Evolutionary conservation across 768 basidiomycete species (phyloP).

Genomic region (Inosperma sp.): DNA sequence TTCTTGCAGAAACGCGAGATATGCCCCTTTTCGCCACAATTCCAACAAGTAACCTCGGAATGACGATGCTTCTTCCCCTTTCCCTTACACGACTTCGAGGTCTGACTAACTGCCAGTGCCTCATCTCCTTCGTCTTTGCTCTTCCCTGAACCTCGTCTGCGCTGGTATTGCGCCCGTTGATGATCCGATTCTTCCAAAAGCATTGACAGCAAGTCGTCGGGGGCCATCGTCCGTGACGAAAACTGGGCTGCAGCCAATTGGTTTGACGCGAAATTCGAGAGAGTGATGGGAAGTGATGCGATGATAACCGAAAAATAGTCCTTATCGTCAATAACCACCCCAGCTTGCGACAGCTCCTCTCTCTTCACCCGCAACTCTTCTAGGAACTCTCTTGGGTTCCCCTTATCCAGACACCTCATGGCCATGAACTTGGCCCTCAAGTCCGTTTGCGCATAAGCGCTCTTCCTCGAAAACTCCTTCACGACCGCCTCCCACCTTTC

Average conservation of each 20-base stretch:
- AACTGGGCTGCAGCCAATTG: no score
- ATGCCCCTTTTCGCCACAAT: no score
- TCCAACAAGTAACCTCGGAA: no score
- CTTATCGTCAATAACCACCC: slow-evolving; percentile 19
- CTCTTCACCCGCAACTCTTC: slow-evolving; percentile 15
- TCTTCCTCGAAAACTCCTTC: slow-evolving; percentile 31
- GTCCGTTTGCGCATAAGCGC: slow-evolving; percentile 29
- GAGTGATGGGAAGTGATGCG: no score
- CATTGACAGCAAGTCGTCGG: background rate
- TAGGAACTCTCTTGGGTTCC: slow-evolving; percentile 26
- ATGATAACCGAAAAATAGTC: slow-evolving; percentile 26
- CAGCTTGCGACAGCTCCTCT: slow-evolving; percentile 20
- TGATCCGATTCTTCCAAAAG: background rate
- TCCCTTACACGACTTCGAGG: no score
- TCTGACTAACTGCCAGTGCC: no score
- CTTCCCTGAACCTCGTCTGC: background rate
- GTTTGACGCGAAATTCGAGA: no score
- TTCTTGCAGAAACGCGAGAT: no score
- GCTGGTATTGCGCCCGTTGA: slow-evolving; percentile 4
- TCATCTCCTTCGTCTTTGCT: no score
- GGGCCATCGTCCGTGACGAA: background rate
- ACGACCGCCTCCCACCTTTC: no score
- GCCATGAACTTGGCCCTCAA: slow-evolving; percentile 26
- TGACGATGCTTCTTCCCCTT: no score
- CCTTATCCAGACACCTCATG: slow-evolving; percentile 25